Percentiles rank a stretch among this genome's conserved stretches.
Evolutionary conservation across 495 filamentous ascomycete genomes (phyloP).

Genomic region (Hypoxylon intermedium): DNA sequence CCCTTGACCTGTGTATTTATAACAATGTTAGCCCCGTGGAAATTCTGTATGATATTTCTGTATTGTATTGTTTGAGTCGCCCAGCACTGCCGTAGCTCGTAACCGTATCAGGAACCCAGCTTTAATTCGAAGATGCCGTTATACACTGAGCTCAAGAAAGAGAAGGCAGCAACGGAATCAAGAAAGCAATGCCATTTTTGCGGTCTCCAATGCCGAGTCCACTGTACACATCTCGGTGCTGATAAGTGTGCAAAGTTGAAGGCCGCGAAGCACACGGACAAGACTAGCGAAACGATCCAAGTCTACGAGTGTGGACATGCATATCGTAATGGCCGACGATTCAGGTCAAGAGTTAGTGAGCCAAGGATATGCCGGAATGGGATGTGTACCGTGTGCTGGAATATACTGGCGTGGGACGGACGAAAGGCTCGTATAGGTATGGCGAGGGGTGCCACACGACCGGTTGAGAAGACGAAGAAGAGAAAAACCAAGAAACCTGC

Average conservation of each 20-base stretch:
- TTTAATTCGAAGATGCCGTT: neutral
- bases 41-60: too few species aligned
- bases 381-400: constrained; percentile 20
- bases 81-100: too few species aligned
- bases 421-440: constrained; percentile 17
- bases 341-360: neutral
- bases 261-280: neutral
- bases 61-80: too few species aligned
- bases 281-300: neutral
- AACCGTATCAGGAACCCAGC: neutral
- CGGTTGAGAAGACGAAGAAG: neutral
- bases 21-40: too few species aligned
- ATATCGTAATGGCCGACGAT: neutral
- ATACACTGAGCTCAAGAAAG: neutral
- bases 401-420: constrained; percentile 11
- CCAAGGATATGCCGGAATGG: neutral
- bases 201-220: neutral
- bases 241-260: constrained; percentile 13
- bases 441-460: neutral
- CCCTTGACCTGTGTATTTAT: too few species aligned
- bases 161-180: neutral
- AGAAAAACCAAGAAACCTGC: neutral
- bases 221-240: constrained; percentile 20
- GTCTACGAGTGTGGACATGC: constrained; percentile 25
- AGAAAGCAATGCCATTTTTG: neutral